phyloP scores from a whole-genome alignment of 306 rosid species.

The Vicia villosa region DNA sequence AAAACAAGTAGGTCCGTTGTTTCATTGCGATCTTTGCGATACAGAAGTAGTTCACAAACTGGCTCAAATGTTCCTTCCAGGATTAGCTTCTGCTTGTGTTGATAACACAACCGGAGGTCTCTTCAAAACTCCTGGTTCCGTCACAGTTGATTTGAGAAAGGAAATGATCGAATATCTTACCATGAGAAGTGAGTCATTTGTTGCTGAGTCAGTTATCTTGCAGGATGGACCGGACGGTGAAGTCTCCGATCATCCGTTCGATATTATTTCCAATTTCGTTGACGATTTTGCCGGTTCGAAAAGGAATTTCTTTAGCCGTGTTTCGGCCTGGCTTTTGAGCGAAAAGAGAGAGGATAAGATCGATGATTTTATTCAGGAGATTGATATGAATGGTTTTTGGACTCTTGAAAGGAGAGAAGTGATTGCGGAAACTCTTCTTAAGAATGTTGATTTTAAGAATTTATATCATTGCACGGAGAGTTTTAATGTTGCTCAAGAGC shows the following conservation, averaged over 20 bases:
- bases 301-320: constrained; percentile 71
- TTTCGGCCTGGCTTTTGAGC: constrained; percentile 79
- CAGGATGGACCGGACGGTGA: constrained; percentile 55
- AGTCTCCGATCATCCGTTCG: constrained; percentile 64
- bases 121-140: constrained; percentile 66
- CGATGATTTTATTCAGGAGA: constrained; percentile 83
- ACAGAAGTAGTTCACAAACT: constrained; percentile 63
- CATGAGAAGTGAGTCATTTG: constrained; percentile 68
- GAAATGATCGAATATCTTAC: constrained; percentile 75
- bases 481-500: constrained; percentile 51
- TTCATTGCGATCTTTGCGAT: constrained; percentile 65
- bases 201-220: constrained; percentile 65
- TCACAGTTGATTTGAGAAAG: constrained; percentile 69
- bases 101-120: constrained; percentile 77
- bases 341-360: constrained; percentile 90
- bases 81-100: constrained; percentile 75
- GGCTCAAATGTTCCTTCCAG: constrained; percentile 77
- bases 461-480: constrained; percentile 59
- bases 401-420: constrained; percentile 58
- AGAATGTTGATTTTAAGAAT: constrained; percentile 72
- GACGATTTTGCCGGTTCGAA: constrained; percentile 69
- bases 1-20: constrained; percentile 50
- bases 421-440: constrained; percentile 47
- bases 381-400: constrained; percentile 80
- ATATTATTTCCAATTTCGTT: constrained; percentile 65